Evolutionary conservation across 371 early-diverging fungal genomes (phyloP).

Genomic region (Actinomucor elegans): DNA sequence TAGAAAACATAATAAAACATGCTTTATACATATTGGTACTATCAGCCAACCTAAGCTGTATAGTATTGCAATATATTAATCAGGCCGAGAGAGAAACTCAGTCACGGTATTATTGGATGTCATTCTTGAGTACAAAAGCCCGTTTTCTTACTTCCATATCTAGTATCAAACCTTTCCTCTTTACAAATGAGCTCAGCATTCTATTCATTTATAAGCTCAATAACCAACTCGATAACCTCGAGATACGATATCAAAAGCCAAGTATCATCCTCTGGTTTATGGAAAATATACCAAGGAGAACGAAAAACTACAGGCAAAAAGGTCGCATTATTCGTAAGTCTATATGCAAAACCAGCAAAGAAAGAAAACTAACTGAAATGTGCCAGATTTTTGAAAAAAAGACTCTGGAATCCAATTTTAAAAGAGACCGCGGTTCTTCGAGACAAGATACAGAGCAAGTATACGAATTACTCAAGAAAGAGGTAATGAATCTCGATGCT

Average conservation of each 20-base stretch:
- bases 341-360: no score
- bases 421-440: conserved; percentile 51
- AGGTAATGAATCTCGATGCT: conserved; percentile 41
- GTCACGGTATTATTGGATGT: no score
- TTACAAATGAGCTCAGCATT: conserved; percentile 56
- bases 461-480: conserved; percentile 63
- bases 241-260: conserved; percentile 53
- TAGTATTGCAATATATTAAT: no score
- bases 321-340: conserved; percentile 65
- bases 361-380: background rate
- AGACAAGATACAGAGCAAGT: conserved; percentile 57
- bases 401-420: conserved; percentile 55
- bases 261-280: conserved; percentile 60
- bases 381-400: conserved; percentile 72
- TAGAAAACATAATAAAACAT: no score
- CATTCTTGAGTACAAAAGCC: no score
- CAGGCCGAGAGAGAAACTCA: no score
- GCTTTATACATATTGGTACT: no score
- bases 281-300: conserved; percentile 67
- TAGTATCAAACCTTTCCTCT: no score
- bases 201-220: conserved; percentile 50
- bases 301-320: conserved; percentile 61
- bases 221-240: conserved; percentile 49
- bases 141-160: background rate
- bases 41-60: no score